These are phyloP conservation scores for Diplodia corticola DNA, from an alignment of 2,329 filamentous ascomycete genomes.

Conservation along the genomic window DNA sequence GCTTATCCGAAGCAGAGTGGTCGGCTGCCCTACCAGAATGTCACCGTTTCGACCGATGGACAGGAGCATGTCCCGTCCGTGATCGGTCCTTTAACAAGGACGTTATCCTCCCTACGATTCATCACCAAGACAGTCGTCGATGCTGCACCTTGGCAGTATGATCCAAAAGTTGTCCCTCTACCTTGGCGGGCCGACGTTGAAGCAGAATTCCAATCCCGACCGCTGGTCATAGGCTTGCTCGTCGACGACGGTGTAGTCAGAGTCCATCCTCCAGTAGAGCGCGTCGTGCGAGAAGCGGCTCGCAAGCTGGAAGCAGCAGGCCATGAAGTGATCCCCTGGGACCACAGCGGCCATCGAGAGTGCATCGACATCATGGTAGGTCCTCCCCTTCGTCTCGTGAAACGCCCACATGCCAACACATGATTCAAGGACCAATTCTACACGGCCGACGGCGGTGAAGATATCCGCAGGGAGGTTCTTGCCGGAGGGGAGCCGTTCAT, in stretches of 20 bases:
- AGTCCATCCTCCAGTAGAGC: conserved; percentile 18
- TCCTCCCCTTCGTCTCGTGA: not conserved
- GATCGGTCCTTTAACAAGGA: conserved; percentile 63
- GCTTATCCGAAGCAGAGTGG: conserved; percentile 44
- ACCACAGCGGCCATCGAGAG: conserved; percentile 35
- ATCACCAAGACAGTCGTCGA: conserved; percentile 58
- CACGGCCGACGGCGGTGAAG: conserved; percentile 6
- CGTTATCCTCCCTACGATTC: conserved; percentile 56
- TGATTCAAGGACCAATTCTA: conserved; percentile 6
- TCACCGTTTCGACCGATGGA: conserved; percentile 64
- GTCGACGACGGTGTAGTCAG: conserved; percentile 14
- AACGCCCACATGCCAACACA: conserved; percentile 9
- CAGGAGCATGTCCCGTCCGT: conserved; percentile 64
- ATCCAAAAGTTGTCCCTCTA: conserved; percentile 66
- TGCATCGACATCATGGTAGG: conserved; percentile 18
- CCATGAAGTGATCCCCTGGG: conserved; percentile 31
- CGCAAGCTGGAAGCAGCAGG: conserved; percentile 31
- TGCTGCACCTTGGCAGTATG: conserved; percentile 64
- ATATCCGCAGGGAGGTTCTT: not conserved
- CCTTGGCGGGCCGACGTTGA: conserved; percentile 57
- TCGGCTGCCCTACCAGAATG: conserved; percentile 47
- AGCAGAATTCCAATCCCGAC: conserved; percentile 58
- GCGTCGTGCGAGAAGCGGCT: conserved; percentile 36
- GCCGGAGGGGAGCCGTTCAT: conserved; percentile 37
- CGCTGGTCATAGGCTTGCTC: conserved; percentile 34